Conservation (phyloP, 2,329 filamentous ascomycete genomes). For the Purpureocillium lavendulum region DNA sequence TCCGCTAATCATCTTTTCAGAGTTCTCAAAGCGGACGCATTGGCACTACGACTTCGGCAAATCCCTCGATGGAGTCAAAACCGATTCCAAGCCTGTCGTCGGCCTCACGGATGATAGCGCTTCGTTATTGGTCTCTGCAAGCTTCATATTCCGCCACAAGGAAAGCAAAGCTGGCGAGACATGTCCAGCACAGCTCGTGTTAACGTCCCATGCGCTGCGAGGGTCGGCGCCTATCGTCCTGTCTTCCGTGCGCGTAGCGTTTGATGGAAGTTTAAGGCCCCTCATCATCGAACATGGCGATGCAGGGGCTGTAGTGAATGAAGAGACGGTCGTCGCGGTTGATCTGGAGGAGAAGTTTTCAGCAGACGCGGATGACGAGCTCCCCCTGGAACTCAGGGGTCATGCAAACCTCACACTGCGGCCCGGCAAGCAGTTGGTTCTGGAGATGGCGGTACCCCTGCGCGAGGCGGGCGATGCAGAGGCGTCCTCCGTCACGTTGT, state of each 20-base stretch:
- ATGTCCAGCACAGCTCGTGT: constrained; percentile 47
- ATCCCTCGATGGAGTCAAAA: constrained; percentile 41
- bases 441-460: constrained; percentile 63
- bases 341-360: constrained; percentile 18
- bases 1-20: constrained; percentile 20
- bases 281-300: constrained; percentile 41
- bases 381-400: constrained; percentile 39
- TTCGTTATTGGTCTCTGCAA: constrained; percentile 44
- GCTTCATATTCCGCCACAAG: constrained; percentile 49
- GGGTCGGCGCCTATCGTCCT: constrained; percentile 44
- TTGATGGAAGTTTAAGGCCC: constrained; percentile 49
- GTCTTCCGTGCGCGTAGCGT: constrained; percentile 42
- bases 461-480: constrained; percentile 74
- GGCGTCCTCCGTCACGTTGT: constrained; percentile 54
- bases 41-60: constrained; percentile 55
- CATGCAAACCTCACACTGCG: constrained; percentile 55
- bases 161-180: constrained; percentile 54
- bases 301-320: constrained; percentile 4
- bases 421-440: constrained; percentile 60
- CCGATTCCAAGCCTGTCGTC: constrained; percentile 38
- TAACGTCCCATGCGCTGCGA: constrained; percentile 47
- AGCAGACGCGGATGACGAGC: constrained; percentile 13
- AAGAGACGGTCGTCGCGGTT: constrained; percentile 13
- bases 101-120: constrained; percentile 41
- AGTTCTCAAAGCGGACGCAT: constrained; percentile 42